Evolutionary conservation across 1,284 basidiomycete genomes (phyloP).

Genomic region (Cryptococcus sp.): DNA sequence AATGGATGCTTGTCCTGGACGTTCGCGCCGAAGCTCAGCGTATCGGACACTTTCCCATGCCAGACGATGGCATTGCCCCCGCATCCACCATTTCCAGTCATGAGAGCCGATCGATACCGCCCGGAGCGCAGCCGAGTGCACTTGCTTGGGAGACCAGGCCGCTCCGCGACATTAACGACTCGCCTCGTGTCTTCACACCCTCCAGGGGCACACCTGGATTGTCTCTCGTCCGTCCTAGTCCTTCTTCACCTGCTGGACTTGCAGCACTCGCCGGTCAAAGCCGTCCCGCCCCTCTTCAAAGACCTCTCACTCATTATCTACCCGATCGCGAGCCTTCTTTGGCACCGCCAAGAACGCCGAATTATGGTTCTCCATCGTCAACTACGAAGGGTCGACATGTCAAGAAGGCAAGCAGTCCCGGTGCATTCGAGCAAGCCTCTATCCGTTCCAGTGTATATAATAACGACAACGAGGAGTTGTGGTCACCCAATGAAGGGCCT

Average conservation of each 20-base stretch:
- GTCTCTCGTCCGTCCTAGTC: slow-evolving; percentile 36
- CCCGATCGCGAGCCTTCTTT: slow-evolving; percentile 34
- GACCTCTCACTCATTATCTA: slow-evolving; percentile 44
- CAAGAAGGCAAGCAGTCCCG: slow-evolving; percentile 34
- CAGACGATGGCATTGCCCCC: slow-evolving; percentile 30
- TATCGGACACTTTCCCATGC: slow-evolving; percentile 39
- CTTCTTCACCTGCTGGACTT: slow-evolving; percentile 44
- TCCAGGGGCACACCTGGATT: slow-evolving; percentile 7
- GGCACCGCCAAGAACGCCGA: slow-evolving; percentile 11
- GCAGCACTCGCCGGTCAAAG: slow-evolving; percentile 15
- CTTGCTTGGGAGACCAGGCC: slow-evolving; percentile 17
- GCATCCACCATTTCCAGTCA: slow-evolving; percentile 28
- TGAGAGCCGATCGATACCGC: slow-evolving; percentile 13
- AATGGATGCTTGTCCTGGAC: slow-evolving; percentile 53
- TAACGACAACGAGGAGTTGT: slow-evolving; percentile 39
- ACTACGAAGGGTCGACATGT: slow-evolving; percentile 43
- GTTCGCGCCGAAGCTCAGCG: slow-evolving; percentile 40
- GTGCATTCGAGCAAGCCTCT: slow-evolving; percentile 24
- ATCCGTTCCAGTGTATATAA: slow-evolving; percentile 8
- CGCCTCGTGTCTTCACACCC: slow-evolving; percentile 17
- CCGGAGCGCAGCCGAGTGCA: slow-evolving; percentile 16
- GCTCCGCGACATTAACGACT: slow-evolving; percentile 15
- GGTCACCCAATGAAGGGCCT: slow-evolving; percentile 36
- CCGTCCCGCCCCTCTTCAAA: slow-evolving; percentile 6
- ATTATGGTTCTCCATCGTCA: slow-evolving; percentile 6